Percentiles rank a stretch among this genome's conserved stretches.
These are phyloP conservation scores for Solioccasus polychromus DNA, from an alignment of 768 basidiomycete species.

Conservation along the genomic window DNA sequence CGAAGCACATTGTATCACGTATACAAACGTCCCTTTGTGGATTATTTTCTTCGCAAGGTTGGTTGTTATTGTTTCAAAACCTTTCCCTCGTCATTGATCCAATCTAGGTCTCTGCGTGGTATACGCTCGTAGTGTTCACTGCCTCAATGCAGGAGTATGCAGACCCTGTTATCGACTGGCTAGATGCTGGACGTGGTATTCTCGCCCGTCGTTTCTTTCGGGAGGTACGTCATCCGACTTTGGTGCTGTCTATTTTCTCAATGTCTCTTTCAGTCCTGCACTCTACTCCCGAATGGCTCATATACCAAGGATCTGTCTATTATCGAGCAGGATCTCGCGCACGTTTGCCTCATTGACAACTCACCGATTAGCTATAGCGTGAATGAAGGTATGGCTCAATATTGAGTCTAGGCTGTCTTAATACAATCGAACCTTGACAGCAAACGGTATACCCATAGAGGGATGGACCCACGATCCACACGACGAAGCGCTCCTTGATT, in stretches of 20 bases:
- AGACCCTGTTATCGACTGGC: constrained; percentile 99
- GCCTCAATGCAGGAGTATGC: constrained; percentile 99
- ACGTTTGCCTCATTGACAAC: constrained; percentile 95
- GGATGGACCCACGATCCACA: constrained; percentile 98
- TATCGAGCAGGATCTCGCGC: constrained; percentile 86
- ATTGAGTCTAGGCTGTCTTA: background rate
- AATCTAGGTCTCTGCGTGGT: constrained; percentile 93
- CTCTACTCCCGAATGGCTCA: constrained; percentile 85
- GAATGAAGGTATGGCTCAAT: constrained; percentile 63
- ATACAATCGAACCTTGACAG: constrained; percentile 39
- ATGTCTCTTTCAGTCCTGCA: constrained; percentile 68
- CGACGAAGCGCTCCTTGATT: constrained; percentile 94
- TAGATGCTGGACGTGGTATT: constrained; percentile 92
- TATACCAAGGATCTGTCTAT: constrained; percentile 92
- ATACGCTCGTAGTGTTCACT: constrained; percentile 97
- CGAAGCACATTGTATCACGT: constrained; percentile 94
- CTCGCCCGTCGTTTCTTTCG: constrained; percentile 87
- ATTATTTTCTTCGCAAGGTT: constrained; percentile 90
- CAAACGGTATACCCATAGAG: constrained; percentile 98
- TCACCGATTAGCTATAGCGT: constrained; percentile 89
- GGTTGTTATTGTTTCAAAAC: constrained; percentile 15
- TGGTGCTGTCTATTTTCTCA: background rate
- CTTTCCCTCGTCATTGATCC: constrained; percentile 6
- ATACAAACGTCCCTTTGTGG: constrained; percentile 96
- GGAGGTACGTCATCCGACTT: constrained; percentile 55